A percentile compares a stretch with the other conserved stretches of the same genome.
Evolutionary conservation across 768 basidiomycete genomes (phyloP).

Genomic region (Leccinum broughii): DNA sequence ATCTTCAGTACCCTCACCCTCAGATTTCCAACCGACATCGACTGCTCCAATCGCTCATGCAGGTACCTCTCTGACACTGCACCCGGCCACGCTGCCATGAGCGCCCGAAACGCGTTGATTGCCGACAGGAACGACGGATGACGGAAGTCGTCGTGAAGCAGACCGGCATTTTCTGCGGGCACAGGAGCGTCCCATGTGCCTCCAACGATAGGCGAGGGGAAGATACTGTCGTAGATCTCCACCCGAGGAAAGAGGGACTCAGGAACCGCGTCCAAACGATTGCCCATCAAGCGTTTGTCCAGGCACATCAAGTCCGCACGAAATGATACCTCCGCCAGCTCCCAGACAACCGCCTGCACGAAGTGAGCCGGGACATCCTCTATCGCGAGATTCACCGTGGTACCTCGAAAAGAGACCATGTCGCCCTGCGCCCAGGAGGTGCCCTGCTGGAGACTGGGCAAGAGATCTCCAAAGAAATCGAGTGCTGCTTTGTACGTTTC

Average conservation of each 20-base stretch:
- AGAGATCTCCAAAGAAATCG: background rate
- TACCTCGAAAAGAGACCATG: background rate
- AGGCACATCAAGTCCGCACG: background rate
- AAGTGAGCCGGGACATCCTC: background rate
- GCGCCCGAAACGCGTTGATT: background rate
- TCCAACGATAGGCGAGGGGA: background rate
- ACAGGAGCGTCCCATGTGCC: background rate
- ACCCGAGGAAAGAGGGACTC: background rate
- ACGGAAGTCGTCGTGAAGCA: background rate
- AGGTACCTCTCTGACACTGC: background rate
- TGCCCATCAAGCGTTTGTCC: background rate
- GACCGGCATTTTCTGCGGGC: background rate
- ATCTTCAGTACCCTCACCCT: background rate
- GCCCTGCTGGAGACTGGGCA: background rate
- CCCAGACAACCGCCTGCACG: background rate
- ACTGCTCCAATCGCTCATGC: background rate
- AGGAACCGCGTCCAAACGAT: background rate
- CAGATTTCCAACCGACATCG: background rate
- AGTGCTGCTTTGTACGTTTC: background rate
- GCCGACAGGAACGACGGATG: background rate
- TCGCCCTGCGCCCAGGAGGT: background rate
- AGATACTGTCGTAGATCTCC: background rate
- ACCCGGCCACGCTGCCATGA: background rate
- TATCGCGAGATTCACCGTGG: background rate
- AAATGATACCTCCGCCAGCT: background rate